A percentile compares a stretch with the other conserved stretches of the same genome.
phyloP scores from a whole-genome alignment of 1,139 yeast species.

The Debaryomyces udenii region DNA sequence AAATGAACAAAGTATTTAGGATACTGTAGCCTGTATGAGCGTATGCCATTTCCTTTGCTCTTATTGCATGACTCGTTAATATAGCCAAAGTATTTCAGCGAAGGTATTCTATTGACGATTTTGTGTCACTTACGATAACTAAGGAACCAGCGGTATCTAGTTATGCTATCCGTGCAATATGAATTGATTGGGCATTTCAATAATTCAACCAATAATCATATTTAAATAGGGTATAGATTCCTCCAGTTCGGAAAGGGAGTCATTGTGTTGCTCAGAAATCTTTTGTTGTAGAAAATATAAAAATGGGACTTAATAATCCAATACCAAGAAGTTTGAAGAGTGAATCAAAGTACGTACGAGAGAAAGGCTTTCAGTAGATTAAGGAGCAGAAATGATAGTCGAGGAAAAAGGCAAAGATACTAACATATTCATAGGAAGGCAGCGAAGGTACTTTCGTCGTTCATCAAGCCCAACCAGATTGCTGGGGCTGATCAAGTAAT shows the following conservation, averaged over 20 bases:
- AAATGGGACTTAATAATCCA: conserved; percentile 81
- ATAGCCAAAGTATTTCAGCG: neutral
- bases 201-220: neutral
- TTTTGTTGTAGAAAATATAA: neutral
- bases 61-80: too few species aligned
- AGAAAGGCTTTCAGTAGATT: too few species aligned
- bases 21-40: too few species aligned
- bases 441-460: conserved; percentile 88
- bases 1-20: too few species aligned
- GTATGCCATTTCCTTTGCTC: too few species aligned
- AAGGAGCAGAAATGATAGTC: too few species aligned
- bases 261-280: conserved; percentile 1
- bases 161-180: conserved; percentile 4
- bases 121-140: conserved; percentile 6
- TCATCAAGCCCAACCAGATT: conserved; percentile 93
- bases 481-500: conserved; percentile 88
- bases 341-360: conserved; percentile 75
- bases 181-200: neutral
- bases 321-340: conserved; percentile 86
- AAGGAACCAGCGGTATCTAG: conserved; percentile 7
- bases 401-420: neutral
- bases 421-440: conserved; percentile 63
- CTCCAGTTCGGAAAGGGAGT: neutral
- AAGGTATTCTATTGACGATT: neutral
- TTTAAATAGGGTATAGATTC: neutral